Base-by-base conservation (phyloP, 441 rosid species). In the Pelargonium myrrhifolium region DNA sequence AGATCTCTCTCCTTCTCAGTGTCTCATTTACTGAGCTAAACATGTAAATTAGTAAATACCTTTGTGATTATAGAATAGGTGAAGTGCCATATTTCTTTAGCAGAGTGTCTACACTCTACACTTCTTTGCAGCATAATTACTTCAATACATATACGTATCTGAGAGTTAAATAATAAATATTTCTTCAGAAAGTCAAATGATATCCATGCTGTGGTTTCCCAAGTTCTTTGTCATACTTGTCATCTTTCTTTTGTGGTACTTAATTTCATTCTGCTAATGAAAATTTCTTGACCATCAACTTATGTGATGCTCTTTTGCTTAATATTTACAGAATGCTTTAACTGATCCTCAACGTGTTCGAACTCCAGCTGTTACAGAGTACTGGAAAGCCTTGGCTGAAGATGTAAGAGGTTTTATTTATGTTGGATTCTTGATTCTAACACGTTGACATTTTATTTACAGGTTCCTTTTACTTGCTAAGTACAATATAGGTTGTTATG, bases 321-420 rank as follows among this genome's bases (percentile, higher is more conserved):
- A n/a, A 56, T 51, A 55, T 79, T 67, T 78, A 62, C 85, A 94
- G 99, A 85, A 86, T 84, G 94, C 94, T 78, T 70, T 90, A 79
- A 90, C 88, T 51, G 93, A 94, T 80, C 79, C 99, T 65, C 90
- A 80, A 71, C 97, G 99, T 58, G 96, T 92, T 64, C 85, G 89
- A 74, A 88, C 92, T 72, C 99, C 98, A 68, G 71, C 85, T 66
- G 87, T 94, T 76, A 75, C 88, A 58, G 97, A 92, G 67, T 94
- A 94, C 79, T 92, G 99, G 99, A 94, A 89, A 77, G 89, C 97
- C 68, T 79, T 94, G 84, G 97, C 96, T 14, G 99, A 92, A 67
- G 98, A 92, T 86, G 98, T 94, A 80, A 86, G 94, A 66, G 45
- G 64, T 60, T 59, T 47, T 20, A 21, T 64, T 56, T 69, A 49